Percentiles rank a stretch among this genome's conserved stretches.
phyloP scores from a whole-genome alignment of 2,329 filamentous ascomycete genomes.

The Hypoxylon sp. region DNA sequence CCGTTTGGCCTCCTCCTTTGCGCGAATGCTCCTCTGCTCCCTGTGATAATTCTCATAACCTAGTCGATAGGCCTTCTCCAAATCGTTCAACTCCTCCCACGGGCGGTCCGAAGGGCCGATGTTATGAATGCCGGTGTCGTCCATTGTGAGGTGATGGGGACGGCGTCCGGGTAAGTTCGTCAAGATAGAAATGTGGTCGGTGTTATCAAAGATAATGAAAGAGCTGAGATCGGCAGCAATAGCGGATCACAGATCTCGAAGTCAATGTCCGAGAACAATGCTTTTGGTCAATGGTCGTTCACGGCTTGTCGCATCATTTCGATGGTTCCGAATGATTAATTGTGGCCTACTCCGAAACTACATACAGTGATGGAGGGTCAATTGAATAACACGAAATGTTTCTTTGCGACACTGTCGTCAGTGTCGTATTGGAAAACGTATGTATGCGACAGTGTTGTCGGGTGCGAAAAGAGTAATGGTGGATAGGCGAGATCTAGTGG shows the following conservation, averaged over 20 bases:
- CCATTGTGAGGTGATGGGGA: not conserved
- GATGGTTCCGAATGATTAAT: constrained; percentile 18
- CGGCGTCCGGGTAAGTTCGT: not conserved
- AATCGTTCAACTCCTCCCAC: constrained; percentile 15
- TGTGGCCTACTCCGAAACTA: constrained; percentile 23
- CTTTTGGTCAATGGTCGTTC: constrained; percentile 25
- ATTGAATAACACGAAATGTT: constrained; percentile 3
- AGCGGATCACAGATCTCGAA: constrained; percentile 15
- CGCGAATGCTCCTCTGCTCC: not conserved
- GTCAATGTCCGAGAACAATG: constrained; percentile 41
- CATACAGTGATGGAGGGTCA: constrained; percentile 7
- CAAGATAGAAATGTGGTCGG: not conserved
- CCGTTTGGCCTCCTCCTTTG: not conserved
- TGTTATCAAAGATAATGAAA: not conserved
- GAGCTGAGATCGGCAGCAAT: not conserved
- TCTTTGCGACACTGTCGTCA: constrained; percentile 3
- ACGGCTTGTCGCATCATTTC: constrained; percentile 36
- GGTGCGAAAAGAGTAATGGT: constrained; percentile 9
- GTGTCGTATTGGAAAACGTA: not conserved
- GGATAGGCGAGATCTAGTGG: constrained; percentile 14
- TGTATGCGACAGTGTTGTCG: constrained; percentile 3
- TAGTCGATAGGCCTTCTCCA: constrained; percentile 6
- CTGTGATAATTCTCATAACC: not conserved
- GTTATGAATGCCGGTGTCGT: not conserved
- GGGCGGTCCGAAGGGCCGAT: not conserved